phyloP scores from a whole-genome alignment of 441 rosid genomes.

The Syzygium syzygioides region DNA sequence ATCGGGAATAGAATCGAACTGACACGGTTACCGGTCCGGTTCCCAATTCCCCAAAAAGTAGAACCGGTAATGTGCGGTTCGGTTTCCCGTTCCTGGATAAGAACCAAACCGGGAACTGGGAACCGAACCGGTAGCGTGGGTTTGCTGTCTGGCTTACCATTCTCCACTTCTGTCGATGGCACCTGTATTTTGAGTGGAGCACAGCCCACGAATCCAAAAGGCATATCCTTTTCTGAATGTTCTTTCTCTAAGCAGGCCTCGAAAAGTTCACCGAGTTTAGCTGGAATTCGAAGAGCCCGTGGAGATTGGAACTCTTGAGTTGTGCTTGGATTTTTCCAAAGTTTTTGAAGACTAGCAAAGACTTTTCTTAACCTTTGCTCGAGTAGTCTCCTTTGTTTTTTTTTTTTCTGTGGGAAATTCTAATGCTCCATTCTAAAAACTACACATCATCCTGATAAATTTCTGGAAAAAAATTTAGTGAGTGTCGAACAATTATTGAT shows the following conservation, averaged over 20 bases:
- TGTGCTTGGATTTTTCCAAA: not conserved
- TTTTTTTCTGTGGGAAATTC: not conserved
- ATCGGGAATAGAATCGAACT: too few species aligned
- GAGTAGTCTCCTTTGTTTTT: not conserved
- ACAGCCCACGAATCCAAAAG: not conserved
- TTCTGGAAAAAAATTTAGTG: not conserved
- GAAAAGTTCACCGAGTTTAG: not conserved
- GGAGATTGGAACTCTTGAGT: not conserved
- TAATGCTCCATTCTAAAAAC: not conserved
- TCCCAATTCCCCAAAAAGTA: too few species aligned
- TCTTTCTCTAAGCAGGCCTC: not conserved
- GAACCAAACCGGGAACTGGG: too few species aligned
- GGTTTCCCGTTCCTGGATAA: too few species aligned
- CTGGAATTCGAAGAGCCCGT: not conserved
- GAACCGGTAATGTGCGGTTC: too few species aligned
- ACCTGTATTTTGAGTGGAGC: not conserved
- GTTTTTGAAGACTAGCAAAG: not conserved
- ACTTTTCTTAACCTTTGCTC: not conserved
- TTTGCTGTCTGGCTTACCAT: not conserved
- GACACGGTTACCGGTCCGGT: too few species aligned
- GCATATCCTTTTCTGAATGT: not conserved
- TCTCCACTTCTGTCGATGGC: not conserved
- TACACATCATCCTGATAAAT: not conserved
- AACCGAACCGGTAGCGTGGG: not conserved
- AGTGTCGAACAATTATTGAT: too few species aligned